Percentiles rank a stretch among this genome's conserved stretches.
These are phyloP conservation scores for Globisporangium irregulare DNA, from an alignment of 352 stramenopile species.

Conservation along the genomic window DNA sequence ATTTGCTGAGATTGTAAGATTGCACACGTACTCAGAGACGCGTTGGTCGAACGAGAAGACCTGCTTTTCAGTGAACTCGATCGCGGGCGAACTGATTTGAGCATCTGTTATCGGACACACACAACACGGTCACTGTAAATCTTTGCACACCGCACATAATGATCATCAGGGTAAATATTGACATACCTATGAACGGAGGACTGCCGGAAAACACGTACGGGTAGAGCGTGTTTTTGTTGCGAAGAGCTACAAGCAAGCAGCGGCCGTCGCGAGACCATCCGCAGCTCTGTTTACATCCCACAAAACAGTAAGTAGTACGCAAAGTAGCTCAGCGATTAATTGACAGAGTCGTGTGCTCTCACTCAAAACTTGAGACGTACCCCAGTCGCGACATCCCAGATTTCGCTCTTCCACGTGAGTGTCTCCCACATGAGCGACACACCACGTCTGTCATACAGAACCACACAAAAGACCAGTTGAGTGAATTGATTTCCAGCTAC, in stretches of 20 bases:
- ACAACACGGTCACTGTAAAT: background rate
- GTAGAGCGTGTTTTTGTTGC: slow-evolving; percentile 55
- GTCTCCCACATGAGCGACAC: slow-evolving; percentile 81
- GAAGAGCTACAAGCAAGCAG: slow-evolving; percentile 62
- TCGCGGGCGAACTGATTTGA: slow-evolving; percentile 64
- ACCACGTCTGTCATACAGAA: slow-evolving; percentile 27
- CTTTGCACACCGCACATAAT: background rate
- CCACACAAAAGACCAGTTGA: background rate
- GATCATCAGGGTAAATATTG: background rate
- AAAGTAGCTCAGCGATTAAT: background rate
- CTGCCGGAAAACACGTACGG: slow-evolving; percentile 66
- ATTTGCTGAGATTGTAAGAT: background rate
- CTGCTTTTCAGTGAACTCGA: slow-evolving; percentile 67
- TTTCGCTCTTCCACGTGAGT: slow-evolving; percentile 74
- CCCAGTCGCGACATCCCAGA: slow-evolving; percentile 60
- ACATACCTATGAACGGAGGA: slow-evolving; percentile 58
- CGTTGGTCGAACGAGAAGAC: slow-evolving; percentile 61
- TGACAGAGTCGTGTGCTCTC: background rate
- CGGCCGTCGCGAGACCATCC: slow-evolving; percentile 71
- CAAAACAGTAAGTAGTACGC: slow-evolving; percentile 1
- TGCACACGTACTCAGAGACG: slow-evolving; percentile 40
- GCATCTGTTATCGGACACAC: slow-evolving; percentile 33
- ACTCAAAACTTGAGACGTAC: slow-evolving; percentile 26
- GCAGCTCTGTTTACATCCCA: slow-evolving; percentile 36
- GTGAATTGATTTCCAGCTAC: background rate